Conservation (phyloP, 495 filamentous ascomycete species). For the Penicillium salamii region DNA sequence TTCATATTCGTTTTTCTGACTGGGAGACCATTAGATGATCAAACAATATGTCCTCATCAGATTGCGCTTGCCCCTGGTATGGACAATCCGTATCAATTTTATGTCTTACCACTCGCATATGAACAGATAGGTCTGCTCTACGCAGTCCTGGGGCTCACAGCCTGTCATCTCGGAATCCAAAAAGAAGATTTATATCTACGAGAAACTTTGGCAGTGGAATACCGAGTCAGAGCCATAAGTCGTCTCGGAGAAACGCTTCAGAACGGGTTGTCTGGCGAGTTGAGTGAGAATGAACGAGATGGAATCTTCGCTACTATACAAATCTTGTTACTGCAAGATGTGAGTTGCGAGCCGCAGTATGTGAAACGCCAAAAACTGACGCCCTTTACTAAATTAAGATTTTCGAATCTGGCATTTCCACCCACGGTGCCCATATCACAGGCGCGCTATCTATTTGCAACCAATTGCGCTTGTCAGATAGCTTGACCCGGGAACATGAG, state of each 20-base stretch:
- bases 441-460: slow-evolving; percentile 40
- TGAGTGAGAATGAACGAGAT: slow-evolving; percentile 32
- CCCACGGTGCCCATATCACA: slow-evolving; percentile 38
- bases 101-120: slow-evolving; percentile 34
- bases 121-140: slow-evolving; percentile 35
- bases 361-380: not conserved
- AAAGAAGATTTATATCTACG: slow-evolving; percentile 22
- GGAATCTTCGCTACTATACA: slow-evolving; percentile 38
- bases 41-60: slow-evolving; percentile 36
- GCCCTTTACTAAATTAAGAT: slow-evolving; percentile 19
- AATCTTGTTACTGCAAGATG: slow-evolving; percentile 39
- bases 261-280: slow-evolving; percentile 23
- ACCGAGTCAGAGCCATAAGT: slow-evolving; percentile 35
- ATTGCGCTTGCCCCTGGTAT: slow-evolving; percentile 26
- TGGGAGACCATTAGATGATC: slow-evolving; percentile 23
- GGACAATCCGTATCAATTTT: slow-evolving; percentile 36
- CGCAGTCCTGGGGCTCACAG: slow-evolving; percentile 34
- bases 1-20: not conserved
- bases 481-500: slow-evolving; percentile 22
- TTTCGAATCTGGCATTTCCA: slow-evolving; percentile 34
- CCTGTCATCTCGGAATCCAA: slow-evolving; percentile 32
- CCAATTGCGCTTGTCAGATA: slow-evolving; percentile 26
- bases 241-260: slow-evolving; percentile 28
- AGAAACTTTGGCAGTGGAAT: slow-evolving; percentile 32
- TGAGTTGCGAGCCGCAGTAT: slow-evolving; percentile 14